Percentiles rank a stretch among this genome's conserved stretches.
These are phyloP conservation scores for Lyophyllum shimeji DNA, from an alignment of 768 basidiomycete genomes.

Conservation along the genomic window DNA sequence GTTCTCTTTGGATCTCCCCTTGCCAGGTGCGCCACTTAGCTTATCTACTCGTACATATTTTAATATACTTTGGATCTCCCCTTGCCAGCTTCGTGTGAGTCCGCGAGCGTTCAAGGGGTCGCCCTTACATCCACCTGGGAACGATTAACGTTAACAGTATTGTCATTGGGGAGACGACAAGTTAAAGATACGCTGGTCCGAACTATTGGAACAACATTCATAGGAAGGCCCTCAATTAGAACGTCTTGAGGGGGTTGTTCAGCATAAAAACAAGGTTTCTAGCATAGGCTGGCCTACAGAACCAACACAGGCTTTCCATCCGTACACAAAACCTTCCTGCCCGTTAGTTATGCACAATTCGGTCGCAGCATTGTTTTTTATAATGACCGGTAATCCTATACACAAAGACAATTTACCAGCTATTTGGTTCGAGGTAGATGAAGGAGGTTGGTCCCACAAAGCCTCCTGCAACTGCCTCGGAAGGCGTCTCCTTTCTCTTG, in stretches of 20 bases:
- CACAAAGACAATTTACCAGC: slow-evolving; percentile 28
- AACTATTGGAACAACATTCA: not conserved
- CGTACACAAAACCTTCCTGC: not conserved
- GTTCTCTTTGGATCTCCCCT: no score
- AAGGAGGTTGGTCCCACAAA: not conserved
- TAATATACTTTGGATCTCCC: no score
- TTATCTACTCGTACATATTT: no score
- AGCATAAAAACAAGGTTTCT: slow-evolving; percentile 6
- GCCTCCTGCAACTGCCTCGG: not conserved
- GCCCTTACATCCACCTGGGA: no score
- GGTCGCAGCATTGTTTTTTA: slow-evolving; percentile 6
- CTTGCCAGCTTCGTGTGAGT: no score
- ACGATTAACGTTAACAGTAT: not conserved
- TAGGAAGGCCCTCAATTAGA: not conserved
- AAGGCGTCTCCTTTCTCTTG: not conserved
- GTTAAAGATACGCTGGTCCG: not conserved
- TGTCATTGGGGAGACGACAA: not conserved
- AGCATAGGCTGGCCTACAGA: not conserved
- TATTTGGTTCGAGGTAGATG: not conserved
- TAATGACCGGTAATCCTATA: slow-evolving; percentile 32
- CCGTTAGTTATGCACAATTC: not conserved
- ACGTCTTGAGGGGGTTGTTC: not conserved
- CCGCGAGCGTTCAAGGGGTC: no score
- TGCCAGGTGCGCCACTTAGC: no score
- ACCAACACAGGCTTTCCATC: not conserved